phyloP scores from a whole-genome alignment of 2,329 filamentous ascomycete genomes.

The Bipolaris oryzae region DNA sequence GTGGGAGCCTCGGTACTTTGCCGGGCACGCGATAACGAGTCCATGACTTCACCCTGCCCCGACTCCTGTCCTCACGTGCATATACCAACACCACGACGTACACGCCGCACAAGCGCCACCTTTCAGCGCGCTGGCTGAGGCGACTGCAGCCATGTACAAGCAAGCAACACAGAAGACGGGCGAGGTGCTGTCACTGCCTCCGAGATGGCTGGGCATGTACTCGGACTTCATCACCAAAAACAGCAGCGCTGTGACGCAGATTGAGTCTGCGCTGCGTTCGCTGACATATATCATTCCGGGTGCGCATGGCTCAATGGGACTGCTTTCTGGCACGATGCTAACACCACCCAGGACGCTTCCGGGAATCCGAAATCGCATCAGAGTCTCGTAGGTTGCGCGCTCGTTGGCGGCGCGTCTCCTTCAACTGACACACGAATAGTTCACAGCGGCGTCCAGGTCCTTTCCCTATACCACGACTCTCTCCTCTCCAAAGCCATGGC shows the following conservation, averaged over 20 bases:
- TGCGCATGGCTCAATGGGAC: slow-evolving; percentile 41
- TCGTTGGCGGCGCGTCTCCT: slow-evolving; percentile 8
- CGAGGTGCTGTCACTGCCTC: slow-evolving; percentile 63
- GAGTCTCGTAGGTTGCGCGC: slow-evolving; percentile 68
- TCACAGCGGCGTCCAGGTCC: slow-evolving; percentile 84
- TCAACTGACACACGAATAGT: slow-evolving; percentile 54
- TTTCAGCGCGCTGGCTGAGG: slow-evolving; percentile 24
- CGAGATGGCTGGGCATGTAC: slow-evolving; percentile 74
- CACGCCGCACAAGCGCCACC: slow-evolving; percentile 21
- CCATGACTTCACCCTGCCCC: slow-evolving; percentile 35
- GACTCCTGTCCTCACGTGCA: slow-evolving; percentile 33
- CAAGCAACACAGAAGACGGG: slow-evolving; percentile 50
- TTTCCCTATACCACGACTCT: slow-evolving; percentile 91
- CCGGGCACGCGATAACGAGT: slow-evolving; percentile 13
- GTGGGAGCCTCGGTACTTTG: slow-evolving; percentile 42
- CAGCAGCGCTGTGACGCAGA: slow-evolving; percentile 88
- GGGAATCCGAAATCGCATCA: slow-evolving; percentile 92
- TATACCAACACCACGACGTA: slow-evolving; percentile 18
- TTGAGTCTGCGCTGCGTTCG: slow-evolving; percentile 90
- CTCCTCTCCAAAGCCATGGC: slow-evolving; percentile 72
- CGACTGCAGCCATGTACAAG: slow-evolving; percentile 42
- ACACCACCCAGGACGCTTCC: slow-evolving; percentile 69
- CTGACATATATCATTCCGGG: slow-evolving; percentile 96
- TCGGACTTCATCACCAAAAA: slow-evolving; percentile 95
- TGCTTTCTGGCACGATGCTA: slow-evolving; percentile 17